A percentile compares a stretch with the other conserved stretches of the same genome.
Evolutionary conservation across 495 filamentous ascomycete genomes (phyloP).

Genomic region (Neurospora sublineolata): DNA sequence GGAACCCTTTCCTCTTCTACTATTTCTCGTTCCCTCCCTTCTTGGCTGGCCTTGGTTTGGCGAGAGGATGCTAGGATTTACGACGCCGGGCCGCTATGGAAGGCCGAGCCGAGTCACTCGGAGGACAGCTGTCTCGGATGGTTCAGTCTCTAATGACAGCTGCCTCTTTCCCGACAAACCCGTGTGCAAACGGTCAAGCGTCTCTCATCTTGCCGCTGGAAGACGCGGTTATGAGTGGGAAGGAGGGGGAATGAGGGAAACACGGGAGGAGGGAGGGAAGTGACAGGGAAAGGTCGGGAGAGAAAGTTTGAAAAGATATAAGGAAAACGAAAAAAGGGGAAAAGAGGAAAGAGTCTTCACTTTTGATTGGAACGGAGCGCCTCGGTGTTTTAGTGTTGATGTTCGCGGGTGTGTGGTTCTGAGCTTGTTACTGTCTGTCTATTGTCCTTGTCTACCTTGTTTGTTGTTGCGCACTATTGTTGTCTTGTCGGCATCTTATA

Average conservation of each 20-base stretch:
- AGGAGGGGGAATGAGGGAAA: not conserved
- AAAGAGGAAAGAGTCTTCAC: not conserved
- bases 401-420: not conserved
- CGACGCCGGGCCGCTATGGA: not conserved
- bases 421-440: not conserved
- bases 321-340: not conserved
- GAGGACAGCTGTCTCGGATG: not conserved
- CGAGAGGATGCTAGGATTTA: not conserved
- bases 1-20: conserved; percentile 6
- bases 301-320: not conserved
- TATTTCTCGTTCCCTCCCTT: conserved; percentile 4
- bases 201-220: not conserved
- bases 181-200: not conserved
- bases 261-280: not conserved
- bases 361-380: not conserved
- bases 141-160: not conserved
- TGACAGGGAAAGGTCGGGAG: not conserved
- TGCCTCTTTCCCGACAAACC: not conserved
- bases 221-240: not conserved
- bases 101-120: not conserved
- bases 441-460: not conserved
- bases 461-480: not conserved
- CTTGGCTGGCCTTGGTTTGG: not conserved
- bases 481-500: not conserved
- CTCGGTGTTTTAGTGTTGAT: not conserved